Evolutionary conservation across 2,329 filamentous ascomycete genomes (phyloP), one percentile per base, ranked within the genome.

Genomic region (Leptographium galeiforme): DNA sequence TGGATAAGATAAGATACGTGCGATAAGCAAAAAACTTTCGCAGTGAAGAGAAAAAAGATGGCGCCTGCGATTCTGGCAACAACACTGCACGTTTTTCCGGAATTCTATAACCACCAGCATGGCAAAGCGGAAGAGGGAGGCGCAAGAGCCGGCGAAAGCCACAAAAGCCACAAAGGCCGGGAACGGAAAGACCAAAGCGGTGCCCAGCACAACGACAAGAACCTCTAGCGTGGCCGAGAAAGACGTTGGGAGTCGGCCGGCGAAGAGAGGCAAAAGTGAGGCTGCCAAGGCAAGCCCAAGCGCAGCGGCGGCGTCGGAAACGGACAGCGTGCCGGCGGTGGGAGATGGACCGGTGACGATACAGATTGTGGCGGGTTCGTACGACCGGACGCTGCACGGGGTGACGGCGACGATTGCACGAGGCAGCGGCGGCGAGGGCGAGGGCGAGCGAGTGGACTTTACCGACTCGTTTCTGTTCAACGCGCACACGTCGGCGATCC

Each of bases 401-500:
- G 77, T 96, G 62, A 88, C 86, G 8, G 89, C 86, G n/a, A 81
- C 81, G 2, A 72, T 95, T 51, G 10, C n/a, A n/a, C n/a, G n/a
- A n/a, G 13, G 34, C 34, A 3, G n/a, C 5, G 25, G 25, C 25
- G 25, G 25, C 25, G 2, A 12, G 10, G 44, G 32, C 16, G 13
- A 25, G 36, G n/a, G 36, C 58, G 64, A 51, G 54, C 62, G 52
- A 16, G 73, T 83, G 53, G 75, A 82, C 51, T 97, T 96, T 64
- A 80, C 87, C 59, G 91, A 97, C 68, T 91, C 87, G 0, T 98
- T 98, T 68, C 79, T 98, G 54, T 96, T 98, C 78, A 88, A 90
- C 64, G 90, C 93, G 14, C 93, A 98, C 70, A 78, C 82, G 54
- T 94, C 90, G 13, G 85, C 93, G 6, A 88, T 98, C 65, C 85